These are phyloP conservation scores for Elaeagnus macrophylla DNA, from an alignment of 306 rosid species.

Conservation along the genomic window DNA sequence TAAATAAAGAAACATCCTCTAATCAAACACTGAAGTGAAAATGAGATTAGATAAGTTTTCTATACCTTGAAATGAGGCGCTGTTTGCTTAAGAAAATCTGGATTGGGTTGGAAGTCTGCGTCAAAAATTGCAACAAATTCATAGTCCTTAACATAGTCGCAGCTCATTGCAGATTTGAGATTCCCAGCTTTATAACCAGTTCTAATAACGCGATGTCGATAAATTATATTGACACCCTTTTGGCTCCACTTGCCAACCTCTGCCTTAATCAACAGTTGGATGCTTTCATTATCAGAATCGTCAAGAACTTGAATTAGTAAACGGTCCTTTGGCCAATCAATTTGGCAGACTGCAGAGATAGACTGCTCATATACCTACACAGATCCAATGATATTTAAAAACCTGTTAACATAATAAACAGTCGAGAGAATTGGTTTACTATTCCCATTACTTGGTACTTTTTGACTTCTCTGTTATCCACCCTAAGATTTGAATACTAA, in stretches of 20 bases:
- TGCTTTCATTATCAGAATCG: constrained; percentile 78
- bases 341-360: constrained; percentile 79
- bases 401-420: constrained; percentile 9
- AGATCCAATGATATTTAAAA: constrained; percentile 13
- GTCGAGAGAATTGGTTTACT: constrained; percentile 10
- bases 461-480: too few species aligned
- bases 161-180: constrained; percentile 91
- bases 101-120: constrained; percentile 94
- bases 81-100: constrained; percentile 77
- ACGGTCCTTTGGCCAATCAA: constrained; percentile 86
- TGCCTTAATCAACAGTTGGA: constrained; percentile 63
- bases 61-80: constrained; percentile 87
- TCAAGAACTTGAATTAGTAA: constrained; percentile 90
- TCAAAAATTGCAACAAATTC: constrained; percentile 94
- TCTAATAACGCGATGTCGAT: constrained; percentile 70
- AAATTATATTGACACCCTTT: constrained; percentile 70
- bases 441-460: too few species aligned
- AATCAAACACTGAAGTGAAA: neutral
- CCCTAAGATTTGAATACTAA: too few species aligned
- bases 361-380: constrained; percentile 92
- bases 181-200: constrained; percentile 99
- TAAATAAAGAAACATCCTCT: too few species aligned
- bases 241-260: constrained; percentile 81
- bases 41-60: constrained; percentile 4
- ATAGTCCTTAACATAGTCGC: constrained; percentile 74